Conservation (phyloP, 257 asterid species). For the Handroanthus guayacan region DNA sequence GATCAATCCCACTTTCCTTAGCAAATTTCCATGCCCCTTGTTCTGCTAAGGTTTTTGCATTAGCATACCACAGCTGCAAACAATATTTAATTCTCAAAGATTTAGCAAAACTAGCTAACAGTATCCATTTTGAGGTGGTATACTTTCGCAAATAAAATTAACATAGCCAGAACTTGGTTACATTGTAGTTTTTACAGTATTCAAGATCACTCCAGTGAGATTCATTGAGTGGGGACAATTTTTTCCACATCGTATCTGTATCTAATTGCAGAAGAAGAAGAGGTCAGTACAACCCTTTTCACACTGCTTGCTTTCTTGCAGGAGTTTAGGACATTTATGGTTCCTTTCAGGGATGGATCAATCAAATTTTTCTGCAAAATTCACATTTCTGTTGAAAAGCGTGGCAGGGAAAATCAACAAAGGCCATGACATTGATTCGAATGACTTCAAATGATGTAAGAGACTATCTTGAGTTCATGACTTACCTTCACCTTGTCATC, state of each 20-base stretch:
- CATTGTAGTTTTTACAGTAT: constrained; percentile 75
- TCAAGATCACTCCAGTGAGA: constrained; percentile 90
- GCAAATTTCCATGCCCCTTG: constrained; percentile 82
- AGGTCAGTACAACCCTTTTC: constrained; percentile 87
- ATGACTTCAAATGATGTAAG: too few species aligned
- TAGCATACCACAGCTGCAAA: constrained; percentile 92
- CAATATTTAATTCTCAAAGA: not conserved
- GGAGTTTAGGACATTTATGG: constrained; percentile 81
- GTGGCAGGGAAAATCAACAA: too few species aligned
- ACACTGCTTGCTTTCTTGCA: constrained; percentile 69
- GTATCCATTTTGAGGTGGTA: too few species aligned
- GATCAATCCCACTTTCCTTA: constrained; percentile 61
- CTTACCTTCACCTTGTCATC: constrained; percentile 71
- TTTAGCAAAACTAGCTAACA: not conserved
- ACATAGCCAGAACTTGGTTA: constrained; percentile 29
- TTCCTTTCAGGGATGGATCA: constrained; percentile 84
- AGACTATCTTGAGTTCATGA: not conserved
- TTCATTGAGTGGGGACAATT: constrained; percentile 79
- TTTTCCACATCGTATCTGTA: constrained; percentile 67
- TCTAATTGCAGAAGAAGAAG: constrained; percentile 88
- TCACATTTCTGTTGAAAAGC: too few species aligned
- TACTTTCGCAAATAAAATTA: not conserved
- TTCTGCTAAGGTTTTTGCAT: constrained; percentile 86
- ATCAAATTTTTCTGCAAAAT: constrained; percentile 69
- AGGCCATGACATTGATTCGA: too few species aligned